phyloP scores from a whole-genome alignment of 139 green algal species.

The Asterochloris erici region DNA sequence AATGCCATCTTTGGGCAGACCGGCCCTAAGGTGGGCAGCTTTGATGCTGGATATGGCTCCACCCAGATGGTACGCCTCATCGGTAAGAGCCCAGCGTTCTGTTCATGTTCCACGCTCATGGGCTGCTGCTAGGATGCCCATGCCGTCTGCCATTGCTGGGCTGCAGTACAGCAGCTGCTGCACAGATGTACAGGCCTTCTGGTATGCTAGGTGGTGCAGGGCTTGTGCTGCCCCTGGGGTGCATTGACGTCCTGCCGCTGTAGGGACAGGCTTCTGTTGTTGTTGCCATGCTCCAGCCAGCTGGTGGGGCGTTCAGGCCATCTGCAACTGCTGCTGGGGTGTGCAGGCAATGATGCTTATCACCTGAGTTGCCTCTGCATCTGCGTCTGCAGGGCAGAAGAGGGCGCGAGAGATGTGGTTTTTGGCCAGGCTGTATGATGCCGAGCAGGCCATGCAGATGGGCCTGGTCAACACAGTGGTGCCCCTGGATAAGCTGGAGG shows the following conservation, averaged over 20 bases:
- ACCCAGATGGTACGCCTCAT: slow-evolving; percentile 90
- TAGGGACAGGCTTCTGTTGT: no score
- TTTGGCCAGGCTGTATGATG: slow-evolving; percentile 86
- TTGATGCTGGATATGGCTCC: slow-evolving; percentile 96
- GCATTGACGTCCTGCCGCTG: no score
- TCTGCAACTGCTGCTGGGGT: no score
- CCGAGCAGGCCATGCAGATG: slow-evolving; percentile 87
- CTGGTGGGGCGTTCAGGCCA: no score
- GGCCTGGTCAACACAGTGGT: slow-evolving; percentile 97
- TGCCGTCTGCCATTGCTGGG: not conserved
- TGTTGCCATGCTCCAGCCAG: no score
- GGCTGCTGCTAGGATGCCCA: not conserved
- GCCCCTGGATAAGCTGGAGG: slow-evolving; percentile 82
- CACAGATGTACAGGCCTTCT: not conserved
- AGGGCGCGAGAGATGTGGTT: slow-evolving; percentile 98
- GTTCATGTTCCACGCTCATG: not conserved
- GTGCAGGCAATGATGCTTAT: no score
- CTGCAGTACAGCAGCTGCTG: not conserved
- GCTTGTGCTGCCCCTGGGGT: no score
- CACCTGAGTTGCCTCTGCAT: no score
- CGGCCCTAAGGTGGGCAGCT: slow-evolving; percentile 93
- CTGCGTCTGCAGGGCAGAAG: slow-evolving; percentile 77
- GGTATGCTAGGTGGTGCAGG: no score
- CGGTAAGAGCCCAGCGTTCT: slow-evolving; percentile 26
- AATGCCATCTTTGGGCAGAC: slow-evolving; percentile 99